Conservation (phyloP, 2,329 filamentous ascomycete species). For the Pseudogymnoascus sp. region DNA sequence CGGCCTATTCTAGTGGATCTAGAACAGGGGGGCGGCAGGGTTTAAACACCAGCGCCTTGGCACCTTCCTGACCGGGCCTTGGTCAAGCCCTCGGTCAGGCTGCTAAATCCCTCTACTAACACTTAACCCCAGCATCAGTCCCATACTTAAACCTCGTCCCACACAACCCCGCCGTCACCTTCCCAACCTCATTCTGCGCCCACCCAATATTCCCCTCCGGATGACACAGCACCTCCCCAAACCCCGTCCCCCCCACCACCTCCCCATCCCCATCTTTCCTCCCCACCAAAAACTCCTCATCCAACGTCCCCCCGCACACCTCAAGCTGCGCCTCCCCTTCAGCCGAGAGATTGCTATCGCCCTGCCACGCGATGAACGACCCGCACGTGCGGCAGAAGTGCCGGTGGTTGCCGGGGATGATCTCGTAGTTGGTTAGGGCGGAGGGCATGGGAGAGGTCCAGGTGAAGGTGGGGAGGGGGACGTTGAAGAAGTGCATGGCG, state of each 20-base stretch:
- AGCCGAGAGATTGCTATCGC: slow-evolving; percentile 1
- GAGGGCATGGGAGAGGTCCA: slow-evolving; percentile 25
- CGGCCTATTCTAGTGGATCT: too few species aligned
- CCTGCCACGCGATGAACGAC: slow-evolving; percentile 40
- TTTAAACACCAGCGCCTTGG: too few species aligned
- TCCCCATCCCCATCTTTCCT: slow-evolving; percentile 14
- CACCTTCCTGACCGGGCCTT: too few species aligned
- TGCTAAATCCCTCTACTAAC: too few species aligned
- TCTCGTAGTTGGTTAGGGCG: slow-evolving; percentile 34
- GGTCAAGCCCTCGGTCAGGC: too few species aligned
- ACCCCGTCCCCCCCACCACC: not conserved
- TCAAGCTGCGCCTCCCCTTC: slow-evolving; percentile 18
- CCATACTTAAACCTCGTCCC: not conserved
- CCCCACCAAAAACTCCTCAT: slow-evolving; percentile 35
- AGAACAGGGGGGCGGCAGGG: too few species aligned
- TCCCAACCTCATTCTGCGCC: slow-evolving; percentile 3
- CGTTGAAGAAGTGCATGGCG: slow-evolving; percentile 34
- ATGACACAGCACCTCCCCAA: not conserved
- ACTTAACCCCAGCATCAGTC: not conserved
- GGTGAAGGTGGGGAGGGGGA: slow-evolving; percentile 31
- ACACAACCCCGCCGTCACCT: not conserved
- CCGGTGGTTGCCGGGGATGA: slow-evolving; percentile 34
- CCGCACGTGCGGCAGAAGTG: slow-evolving; percentile 44
- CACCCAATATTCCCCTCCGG: not conserved
- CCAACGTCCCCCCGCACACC: slow-evolving; percentile 38